These are phyloP conservation scores for Dactylellina leptospora DNA, from an alignment of 2,329 filamentous ascomycete genomes.

Conservation along the genomic window DNA sequence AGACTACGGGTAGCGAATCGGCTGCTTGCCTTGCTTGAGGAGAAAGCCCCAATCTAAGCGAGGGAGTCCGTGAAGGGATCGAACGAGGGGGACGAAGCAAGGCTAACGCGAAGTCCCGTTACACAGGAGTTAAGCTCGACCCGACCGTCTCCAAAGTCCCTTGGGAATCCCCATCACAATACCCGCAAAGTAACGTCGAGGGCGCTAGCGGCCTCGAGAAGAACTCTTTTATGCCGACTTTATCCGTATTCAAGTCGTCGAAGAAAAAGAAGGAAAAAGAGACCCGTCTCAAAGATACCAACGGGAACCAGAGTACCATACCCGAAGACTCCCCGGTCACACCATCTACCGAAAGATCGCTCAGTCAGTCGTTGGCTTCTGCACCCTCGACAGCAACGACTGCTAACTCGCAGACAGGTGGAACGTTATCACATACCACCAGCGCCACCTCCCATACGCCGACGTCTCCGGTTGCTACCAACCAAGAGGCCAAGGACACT, in stretches of 20 bases:
- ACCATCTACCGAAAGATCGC: slow-evolving; percentile 55
- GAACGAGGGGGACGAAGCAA: slow-evolving; percentile 4
- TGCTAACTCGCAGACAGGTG: slow-evolving; percentile 53
- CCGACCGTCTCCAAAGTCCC: slow-evolving; percentile 51
- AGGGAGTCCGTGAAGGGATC: neutral
- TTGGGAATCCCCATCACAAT: slow-evolving; percentile 37
- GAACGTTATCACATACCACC: slow-evolving; percentile 55
- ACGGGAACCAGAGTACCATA: slow-evolving; percentile 43
- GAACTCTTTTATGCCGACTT: slow-evolving; percentile 77
- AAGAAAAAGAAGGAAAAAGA: slow-evolving; percentile 93
- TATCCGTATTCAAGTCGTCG: slow-evolving; percentile 83
- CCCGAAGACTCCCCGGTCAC: slow-evolving; percentile 46
- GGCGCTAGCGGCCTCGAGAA: slow-evolving; percentile 55
- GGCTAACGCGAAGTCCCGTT: slow-evolving; percentile 29
- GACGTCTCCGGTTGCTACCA: slow-evolving; percentile 50
- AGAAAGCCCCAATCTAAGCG: slow-evolving; percentile 13
- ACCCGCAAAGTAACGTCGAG: slow-evolving; percentile 45
- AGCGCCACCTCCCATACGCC: slow-evolving; percentile 57
- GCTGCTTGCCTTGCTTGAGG: slow-evolving; percentile 26
- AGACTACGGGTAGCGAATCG: slow-evolving; percentile 31
- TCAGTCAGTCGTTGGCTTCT: slow-evolving; percentile 57
- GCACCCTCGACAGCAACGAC: slow-evolving; percentile 57
- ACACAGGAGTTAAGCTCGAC: slow-evolving; percentile 52
- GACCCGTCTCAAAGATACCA: slow-evolving; percentile 64
- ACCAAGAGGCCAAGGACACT: slow-evolving; percentile 56